A percentile compares a stretch with the other conserved stretches of the same genome.
These are phyloP conservation scores for Penicillium fimorum DNA, from an alignment of 495 filamentous ascomycete species.

Conservation along the genomic window DNA sequence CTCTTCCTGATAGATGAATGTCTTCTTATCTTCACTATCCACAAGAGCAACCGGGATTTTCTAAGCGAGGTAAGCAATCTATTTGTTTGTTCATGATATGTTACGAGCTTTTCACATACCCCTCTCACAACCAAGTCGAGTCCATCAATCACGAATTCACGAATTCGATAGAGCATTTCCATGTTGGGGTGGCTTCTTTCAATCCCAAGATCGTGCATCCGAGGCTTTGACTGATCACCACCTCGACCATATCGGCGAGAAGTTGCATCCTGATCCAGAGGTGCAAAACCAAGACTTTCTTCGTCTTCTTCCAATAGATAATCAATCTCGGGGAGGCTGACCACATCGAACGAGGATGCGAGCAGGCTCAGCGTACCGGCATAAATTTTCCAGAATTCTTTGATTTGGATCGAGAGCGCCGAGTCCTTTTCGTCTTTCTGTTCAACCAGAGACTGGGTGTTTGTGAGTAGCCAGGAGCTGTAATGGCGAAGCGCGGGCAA, in stretches of 20 bases:
- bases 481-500: slow-evolving; percentile 71
- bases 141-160: slow-evolving; percentile 66
- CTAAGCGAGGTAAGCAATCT: slow-evolving; percentile 21
- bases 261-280: slow-evolving; percentile 55
- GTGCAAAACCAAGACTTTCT: slow-evolving; percentile 71
- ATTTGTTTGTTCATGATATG: neutral
- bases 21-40: slow-evolving; percentile 48
- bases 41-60: slow-evolving; percentile 48
- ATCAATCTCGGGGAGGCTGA: slow-evolving; percentile 54
- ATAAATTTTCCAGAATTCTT: slow-evolving; percentile 71
- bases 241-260: slow-evolving; percentile 47
- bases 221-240: slow-evolving; percentile 50
- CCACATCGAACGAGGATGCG: slow-evolving; percentile 57
- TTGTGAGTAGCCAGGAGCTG: slow-evolving; percentile 65
- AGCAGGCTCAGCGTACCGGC: slow-evolving; percentile 64
- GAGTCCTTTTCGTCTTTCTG: slow-evolving; percentile 57
- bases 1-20: slow-evolving; percentile 57
- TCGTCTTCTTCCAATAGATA: slow-evolving; percentile 79
- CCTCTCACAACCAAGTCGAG: slow-evolving; percentile 56
- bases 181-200: slow-evolving; percentile 61
- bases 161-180: slow-evolving; percentile 70
- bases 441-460: slow-evolving; percentile 49
- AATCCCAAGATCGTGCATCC: slow-evolving; percentile 53
- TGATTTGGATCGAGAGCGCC: slow-evolving; percentile 56
- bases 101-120: slow-evolving; percentile 29